Evolutionary conservation across 805 yeast species (phyloP).

Genomic region (Cyberlindnera nakhonratchasimensis): DNA sequence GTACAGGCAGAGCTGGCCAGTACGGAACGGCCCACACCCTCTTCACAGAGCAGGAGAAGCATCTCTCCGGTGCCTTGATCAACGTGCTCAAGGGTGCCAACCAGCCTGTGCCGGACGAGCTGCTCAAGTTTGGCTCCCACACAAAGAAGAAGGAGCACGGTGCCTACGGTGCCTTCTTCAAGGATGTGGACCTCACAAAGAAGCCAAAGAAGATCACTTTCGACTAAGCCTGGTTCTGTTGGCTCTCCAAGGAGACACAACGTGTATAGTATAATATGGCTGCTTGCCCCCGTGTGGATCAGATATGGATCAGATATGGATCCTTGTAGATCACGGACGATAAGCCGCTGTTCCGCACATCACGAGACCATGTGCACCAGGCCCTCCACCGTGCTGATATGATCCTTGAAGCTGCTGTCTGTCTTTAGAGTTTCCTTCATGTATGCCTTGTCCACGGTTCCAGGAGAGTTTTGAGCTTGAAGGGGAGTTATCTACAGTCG

Average conservation of each 20-base stretch:
- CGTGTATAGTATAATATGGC: not conserved
- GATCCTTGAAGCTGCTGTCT: too few species aligned
- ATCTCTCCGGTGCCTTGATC: constrained; percentile 88
- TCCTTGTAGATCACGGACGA: too few species aligned
- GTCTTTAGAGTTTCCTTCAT: too few species aligned
- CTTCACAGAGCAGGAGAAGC: constrained; percentile 96
- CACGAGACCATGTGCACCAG: too few species aligned
- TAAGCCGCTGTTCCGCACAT: too few species aligned
- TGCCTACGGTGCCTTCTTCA: constrained; percentile 97
- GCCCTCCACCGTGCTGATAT: too few species aligned
- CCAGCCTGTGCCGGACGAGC: constrained; percentile 93
- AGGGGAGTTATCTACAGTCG: too few species aligned
- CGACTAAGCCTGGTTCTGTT: too few species aligned
- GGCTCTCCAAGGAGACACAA: not conserved
- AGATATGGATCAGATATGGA: too few species aligned
- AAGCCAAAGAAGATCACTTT: constrained; percentile 91
- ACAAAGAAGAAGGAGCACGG: constrained; percentile 97
- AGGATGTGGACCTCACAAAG: constrained; percentile 81
- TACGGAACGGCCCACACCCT: constrained; percentile 93
- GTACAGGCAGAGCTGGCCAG: constrained; percentile 98
- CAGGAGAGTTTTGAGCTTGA: too few species aligned
- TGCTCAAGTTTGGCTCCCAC: constrained; percentile 94
- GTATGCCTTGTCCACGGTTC: too few species aligned
- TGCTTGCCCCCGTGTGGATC: too few species aligned
- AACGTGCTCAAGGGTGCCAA: constrained; percentile 91